These are phyloP conservation scores for Phycomyces nitens DNA, from an alignment of 192 early-diverging fungal genomes.

Conservation along the genomic window DNA sequence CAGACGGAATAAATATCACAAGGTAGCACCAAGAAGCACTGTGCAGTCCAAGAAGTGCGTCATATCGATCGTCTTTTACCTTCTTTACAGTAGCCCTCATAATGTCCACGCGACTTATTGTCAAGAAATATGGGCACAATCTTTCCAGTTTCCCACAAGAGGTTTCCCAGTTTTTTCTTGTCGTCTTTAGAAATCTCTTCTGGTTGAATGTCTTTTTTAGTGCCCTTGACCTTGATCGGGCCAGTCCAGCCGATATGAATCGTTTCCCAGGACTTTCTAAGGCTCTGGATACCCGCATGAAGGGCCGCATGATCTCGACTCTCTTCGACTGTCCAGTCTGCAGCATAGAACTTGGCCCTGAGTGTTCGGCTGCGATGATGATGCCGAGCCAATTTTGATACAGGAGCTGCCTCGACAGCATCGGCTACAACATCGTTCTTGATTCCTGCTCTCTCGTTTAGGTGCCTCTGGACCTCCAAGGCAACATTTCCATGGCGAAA, in stretches of 20 bases:
- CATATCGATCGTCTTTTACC: slow-evolving; percentile 41
- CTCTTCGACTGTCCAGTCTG: slow-evolving; percentile 37
- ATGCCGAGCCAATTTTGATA: slow-evolving; percentile 26
- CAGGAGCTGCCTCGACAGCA: slow-evolving; percentile 25
- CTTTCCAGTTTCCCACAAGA: slow-evolving; percentile 55
- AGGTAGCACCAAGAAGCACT: neutral
- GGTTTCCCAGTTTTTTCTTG: slow-evolving; percentile 53
- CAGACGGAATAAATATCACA: slow-evolving; percentile 8
- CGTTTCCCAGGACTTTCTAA: slow-evolving; percentile 58
- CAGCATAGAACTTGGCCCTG: slow-evolving; percentile 27
- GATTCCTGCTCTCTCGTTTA: neutral
- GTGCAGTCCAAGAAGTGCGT: too few relatives aligned
- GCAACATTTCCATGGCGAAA: neutral
- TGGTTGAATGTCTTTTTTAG: slow-evolving; percentile 39
- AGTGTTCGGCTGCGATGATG: slow-evolving; percentile 20
- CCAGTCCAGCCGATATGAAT: slow-evolving; percentile 80
- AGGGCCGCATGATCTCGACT: slow-evolving; percentile 87
- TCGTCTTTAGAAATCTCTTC: slow-evolving; percentile 55
- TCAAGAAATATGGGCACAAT: slow-evolving; percentile 83
- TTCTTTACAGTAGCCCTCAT: slow-evolving; percentile 97
- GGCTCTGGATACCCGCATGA: slow-evolving; percentile 78
- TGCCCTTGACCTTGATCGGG: slow-evolving; percentile 46
- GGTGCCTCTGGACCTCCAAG: neutral
- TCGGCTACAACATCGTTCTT: neutral
- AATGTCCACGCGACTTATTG: slow-evolving; percentile 79